Base-by-base conservation (phyloP, 2,329 filamentous ascomycete genomes). In the Diaporthe sp. region DNA sequence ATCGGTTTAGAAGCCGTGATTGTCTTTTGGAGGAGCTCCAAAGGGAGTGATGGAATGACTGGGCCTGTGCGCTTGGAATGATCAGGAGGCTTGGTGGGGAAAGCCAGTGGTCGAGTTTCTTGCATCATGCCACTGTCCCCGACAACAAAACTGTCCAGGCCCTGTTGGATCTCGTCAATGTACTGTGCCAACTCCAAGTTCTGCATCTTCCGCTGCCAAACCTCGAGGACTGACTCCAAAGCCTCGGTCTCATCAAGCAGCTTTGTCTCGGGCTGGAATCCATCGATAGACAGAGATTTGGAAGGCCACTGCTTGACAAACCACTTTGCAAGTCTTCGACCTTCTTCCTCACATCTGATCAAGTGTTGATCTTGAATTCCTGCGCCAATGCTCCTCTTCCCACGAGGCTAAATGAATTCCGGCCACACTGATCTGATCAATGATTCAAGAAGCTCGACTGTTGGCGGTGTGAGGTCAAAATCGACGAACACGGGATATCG, bases 121-220 rank as follows among this genome's bases (percentile, higher is more conserved):
- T 19, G 15, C n/a, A 62, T 7, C n/a, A 25, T 4, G 37, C 9
- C n/a, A 13, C 8, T 31, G 9, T 7, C 44, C 13, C 44, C 44
- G 10, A 15, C 6, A 22, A 15, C 34, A 19, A 57, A 25, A 4
- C 70, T 73, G 65, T 84, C 73, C 19, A 90, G 75, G 12, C 88
- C 77, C 0, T 61, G 8, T 71, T 91, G 88, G 0, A 89, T 84
- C 37, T 83, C 58, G 13, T 82, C 73, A 0, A 91, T 75, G 77
- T 90, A 87, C 0, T 79, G 57, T 0, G 82, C 85, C 0, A 91
- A 82, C 39, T 88, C 83, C 13, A 83, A 76, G 59, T 92, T 92
- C 7, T 85, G 82, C n/a, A 83, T 86, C 0, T 89, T 78, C 0
- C 86, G 84, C 6, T 81, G 76, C 89, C 89, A 92, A 69, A 89